Base-by-base conservation (phyloP, 1,139 yeast species). In the Ogataea hybrid region DNA sequence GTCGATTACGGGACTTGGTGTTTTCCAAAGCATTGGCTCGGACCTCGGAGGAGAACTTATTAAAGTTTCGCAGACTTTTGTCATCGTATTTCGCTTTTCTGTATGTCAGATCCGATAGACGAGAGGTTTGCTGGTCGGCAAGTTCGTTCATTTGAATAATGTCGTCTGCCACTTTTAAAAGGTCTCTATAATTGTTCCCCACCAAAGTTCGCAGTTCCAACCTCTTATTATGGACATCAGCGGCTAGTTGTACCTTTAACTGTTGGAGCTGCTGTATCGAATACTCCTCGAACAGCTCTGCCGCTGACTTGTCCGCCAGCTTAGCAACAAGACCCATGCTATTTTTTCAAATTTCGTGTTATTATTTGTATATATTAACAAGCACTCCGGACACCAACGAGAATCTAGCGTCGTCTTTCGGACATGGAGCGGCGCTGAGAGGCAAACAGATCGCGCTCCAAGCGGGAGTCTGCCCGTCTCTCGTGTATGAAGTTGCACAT, bases 121-220 rank as follows among this genome's bases (percentile, higher is more conserved):
- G n/a, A n/a, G n/a, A n/a, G n/a, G n/a, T n/a, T n/a, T n/a, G n/a
- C n/a, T n/a, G n/a, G n/a, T n/a, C n/a, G n/a, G n/a, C n/a, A n/a
- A n/a, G n/a, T n/a, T n/a, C n/a, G n/a, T n/a, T n/a, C n/a, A n/a
- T n/a, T n/a, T n/a, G n/a, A n/a, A n/a, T n/a, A n/a, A n/a, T n/a
- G n/a, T n/a, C n/a, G n/a, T n/a, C n/a, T n/a, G n/a, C n/a, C n/a
- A n/a, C n/a, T n/a, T n/a, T n/a, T n/a, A n/a, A n/a, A n/a, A 84
- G 66, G 52, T 84, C 89, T 41, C 86, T 67, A 59, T 83, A 84
- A 57, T 81, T 79, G 30, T 65, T 65, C 3, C 89, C 87, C 9
- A 84, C 88, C 34, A 83, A 65, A 2, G 64, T 54, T 44, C 84
- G 77, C 22, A 84, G 66, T 39, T 78, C 78, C 12, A 61, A 56